phyloP scores from a whole-genome alignment of 148 eudicot species.

The Amaranthus cruentus region DNA sequence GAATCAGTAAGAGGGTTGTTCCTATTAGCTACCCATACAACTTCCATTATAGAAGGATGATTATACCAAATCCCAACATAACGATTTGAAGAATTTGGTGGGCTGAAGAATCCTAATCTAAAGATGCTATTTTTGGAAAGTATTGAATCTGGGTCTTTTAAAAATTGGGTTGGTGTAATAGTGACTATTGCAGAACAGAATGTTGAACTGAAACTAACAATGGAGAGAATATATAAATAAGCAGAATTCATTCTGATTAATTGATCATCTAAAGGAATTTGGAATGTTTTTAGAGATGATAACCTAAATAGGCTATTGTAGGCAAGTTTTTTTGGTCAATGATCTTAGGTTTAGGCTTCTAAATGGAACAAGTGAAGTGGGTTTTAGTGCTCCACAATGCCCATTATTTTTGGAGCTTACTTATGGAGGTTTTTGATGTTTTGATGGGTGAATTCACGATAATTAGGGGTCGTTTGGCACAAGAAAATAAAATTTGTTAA shows the following conservation, averaged over 20 bases:
- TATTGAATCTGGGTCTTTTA: constrained; percentile 25
- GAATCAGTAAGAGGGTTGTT: constrained; percentile 22
- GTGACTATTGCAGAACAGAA: constrained; percentile 16
- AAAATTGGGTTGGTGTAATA: constrained; percentile 14
- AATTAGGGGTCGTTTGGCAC: no score
- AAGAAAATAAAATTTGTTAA: no score
- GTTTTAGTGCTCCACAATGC: no score
- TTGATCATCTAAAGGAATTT: background rate
- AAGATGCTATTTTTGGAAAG: constrained; percentile 24
- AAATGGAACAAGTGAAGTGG: no score
- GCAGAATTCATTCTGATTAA: background rate
- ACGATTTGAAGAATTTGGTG: constrained; percentile 11
- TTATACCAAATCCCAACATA: constrained; percentile 37
- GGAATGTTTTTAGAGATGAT: background rate
- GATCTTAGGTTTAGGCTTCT: no score
- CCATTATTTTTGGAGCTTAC: no score
- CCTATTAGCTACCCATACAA: constrained; percentile 37
- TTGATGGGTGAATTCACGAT: no score
- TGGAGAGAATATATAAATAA: background rate
- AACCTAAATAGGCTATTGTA: no score
- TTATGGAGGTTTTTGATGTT: no score
- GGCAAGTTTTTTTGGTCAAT: no score
- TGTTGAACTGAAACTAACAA: background rate
- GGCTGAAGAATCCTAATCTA: constrained; percentile 33
- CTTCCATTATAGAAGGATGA: constrained; percentile 16